Percentiles rank a stretch among this genome's conserved stretches.
phyloP scores from a whole-genome alignment of 352 stramenopile genomes.

The Phytophthora gonapodyides region DNA sequence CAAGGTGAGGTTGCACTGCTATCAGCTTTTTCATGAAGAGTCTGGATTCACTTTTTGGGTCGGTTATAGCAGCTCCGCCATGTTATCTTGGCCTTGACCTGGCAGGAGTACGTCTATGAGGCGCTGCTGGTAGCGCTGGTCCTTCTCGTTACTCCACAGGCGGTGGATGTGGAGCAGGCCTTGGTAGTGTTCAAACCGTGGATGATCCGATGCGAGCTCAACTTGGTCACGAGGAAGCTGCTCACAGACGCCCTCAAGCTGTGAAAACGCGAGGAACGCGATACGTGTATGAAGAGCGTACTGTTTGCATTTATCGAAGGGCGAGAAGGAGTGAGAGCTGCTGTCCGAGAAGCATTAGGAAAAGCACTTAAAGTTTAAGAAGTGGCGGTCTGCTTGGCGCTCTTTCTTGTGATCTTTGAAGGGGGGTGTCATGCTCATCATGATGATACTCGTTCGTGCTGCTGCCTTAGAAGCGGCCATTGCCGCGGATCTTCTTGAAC shows the following conservation, averaged over 20 bases:
- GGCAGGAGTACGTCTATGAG: constrained; percentile 19
- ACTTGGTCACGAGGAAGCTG: constrained; percentile 21
- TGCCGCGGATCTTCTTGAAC: constrained; percentile 39
- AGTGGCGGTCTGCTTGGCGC: too few species aligned
- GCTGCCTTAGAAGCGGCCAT: constrained; percentile 25
- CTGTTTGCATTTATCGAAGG: too few species aligned
- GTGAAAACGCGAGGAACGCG: neutral
- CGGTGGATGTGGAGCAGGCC: constrained; percentile 23
- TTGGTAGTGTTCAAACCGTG: constrained; percentile 16
- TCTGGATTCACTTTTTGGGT: neutral
- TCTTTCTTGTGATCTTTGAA: neutral
- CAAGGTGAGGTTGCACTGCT: constrained; percentile 10
- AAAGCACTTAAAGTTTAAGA: too few species aligned
- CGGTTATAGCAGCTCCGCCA: constrained; percentile 13
- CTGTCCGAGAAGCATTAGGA: too few species aligned
- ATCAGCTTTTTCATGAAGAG: neutral
- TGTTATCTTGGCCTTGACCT: constrained; percentile 20
- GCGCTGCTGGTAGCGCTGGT: constrained; percentile 20
- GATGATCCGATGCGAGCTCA: constrained; percentile 15
- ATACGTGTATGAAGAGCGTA: too few species aligned
- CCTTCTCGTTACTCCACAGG: constrained; percentile 24
- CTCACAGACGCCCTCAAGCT: constrained; percentile 17
- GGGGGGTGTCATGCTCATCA: constrained; percentile 14
- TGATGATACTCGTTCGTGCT: constrained; percentile 6
- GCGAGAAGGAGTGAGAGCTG: too few species aligned